phyloP scores from a whole-genome alignment of 495 filamentous ascomycete genomes.

The Neurospora pannonica region DNA sequence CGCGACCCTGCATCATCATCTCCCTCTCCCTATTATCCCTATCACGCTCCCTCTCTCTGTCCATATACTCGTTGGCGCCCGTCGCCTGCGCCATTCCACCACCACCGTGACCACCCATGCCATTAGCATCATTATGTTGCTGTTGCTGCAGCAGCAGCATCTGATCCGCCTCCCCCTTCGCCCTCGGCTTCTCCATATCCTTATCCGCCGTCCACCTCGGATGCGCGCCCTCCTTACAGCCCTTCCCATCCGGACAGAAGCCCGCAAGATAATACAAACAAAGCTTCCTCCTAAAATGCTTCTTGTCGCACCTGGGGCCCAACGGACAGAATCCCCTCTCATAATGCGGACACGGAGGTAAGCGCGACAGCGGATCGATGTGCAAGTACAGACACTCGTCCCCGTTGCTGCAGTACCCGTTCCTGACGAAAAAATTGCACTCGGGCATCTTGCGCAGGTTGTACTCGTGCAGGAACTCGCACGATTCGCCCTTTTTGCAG shows the following conservation, averaged over 20 bases:
- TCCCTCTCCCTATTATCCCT: conserved; percentile 10
- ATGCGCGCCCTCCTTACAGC: conserved; percentile 71
- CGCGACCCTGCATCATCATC: conserved; percentile 18
- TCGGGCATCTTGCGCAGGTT: conserved; percentile 97
- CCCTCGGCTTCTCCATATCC: conserved; percentile 62
- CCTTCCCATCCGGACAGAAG: conserved; percentile 81
- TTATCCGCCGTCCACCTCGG: conserved; percentile 56
- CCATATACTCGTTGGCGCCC: conserved; percentile 3
- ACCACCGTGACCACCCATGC: background rate
- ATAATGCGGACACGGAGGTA: conserved; percentile 88
- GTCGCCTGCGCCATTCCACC: background rate
- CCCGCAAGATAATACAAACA: conserved; percentile 87
- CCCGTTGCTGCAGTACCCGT: conserved; percentile 88
- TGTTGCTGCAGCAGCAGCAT: conserved; percentile 37
- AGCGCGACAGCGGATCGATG: conserved; percentile 68
- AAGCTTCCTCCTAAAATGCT: conserved; percentile 66
- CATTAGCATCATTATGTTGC: background rate
- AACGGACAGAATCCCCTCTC: conserved; percentile 91
- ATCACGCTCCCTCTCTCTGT: conserved; percentile 10
- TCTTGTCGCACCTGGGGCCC: conserved; percentile 75
- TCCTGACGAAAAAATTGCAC: conserved; percentile 83
- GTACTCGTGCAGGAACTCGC: conserved; percentile 97
- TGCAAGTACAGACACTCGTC: conserved; percentile 96
- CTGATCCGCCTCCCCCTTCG: conserved; percentile 47
- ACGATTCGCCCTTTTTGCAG: conserved; percentile 91